Base-by-base conservation (phyloP, 2,329 filamentous ascomycete genomes). In the Sporothrix brunneoviolacea region DNA sequence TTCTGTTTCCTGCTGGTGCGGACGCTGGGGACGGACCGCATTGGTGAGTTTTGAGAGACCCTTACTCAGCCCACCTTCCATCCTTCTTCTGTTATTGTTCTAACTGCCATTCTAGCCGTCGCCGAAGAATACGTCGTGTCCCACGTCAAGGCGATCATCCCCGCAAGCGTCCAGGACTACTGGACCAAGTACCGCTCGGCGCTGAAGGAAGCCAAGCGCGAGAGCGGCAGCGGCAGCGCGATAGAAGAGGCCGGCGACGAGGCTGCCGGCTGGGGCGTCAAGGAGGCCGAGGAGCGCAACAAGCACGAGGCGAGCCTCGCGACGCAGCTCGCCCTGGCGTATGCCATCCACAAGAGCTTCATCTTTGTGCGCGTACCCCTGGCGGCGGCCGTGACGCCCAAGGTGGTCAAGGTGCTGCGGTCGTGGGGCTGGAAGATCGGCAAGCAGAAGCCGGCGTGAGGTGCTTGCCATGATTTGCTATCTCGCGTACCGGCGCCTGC, bases 341-440 rank as follows among this genome's bases (percentile, higher is more conserved):
- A 98, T 64, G 91, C 91, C 24, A 88, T 98, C 52, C 93, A 98
- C 75, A 98, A 98, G 72, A 94, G 87, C 60, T 89, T 97, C 67
- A 96, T 98, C 62, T 95, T 98, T 68, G 68, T 97, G 58, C 82
- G 93, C n/a, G 89, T 98, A 9, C 93, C 93, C 8, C 70, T 97
- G 56, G 93, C 93, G 1, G 90, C 88, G 12, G 91, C 90, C 3
- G 76, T 97, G 30, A 90, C 88, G 8, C 93, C 93, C 2, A 96
- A 94, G 69, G 84, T 97, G n/a, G 93, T 96, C 61, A 94, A 89
- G 69, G 80, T 83, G 12, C 73, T 98, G 24, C 76, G 91, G 57
- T 77, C 81, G 12, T 95, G 91, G 89, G 93, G 93, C 5, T 97
- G 88, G 84, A 82, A 97, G 64, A 93, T 98, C 63, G 91, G 91